Percentiles rank a stretch among this genome's conserved stretches.
These are phyloP conservation scores for Alopecurus myosuroides DNA, from an alignment of 176 grass and related monocot genomes.

Conservation along the genomic window DNA sequence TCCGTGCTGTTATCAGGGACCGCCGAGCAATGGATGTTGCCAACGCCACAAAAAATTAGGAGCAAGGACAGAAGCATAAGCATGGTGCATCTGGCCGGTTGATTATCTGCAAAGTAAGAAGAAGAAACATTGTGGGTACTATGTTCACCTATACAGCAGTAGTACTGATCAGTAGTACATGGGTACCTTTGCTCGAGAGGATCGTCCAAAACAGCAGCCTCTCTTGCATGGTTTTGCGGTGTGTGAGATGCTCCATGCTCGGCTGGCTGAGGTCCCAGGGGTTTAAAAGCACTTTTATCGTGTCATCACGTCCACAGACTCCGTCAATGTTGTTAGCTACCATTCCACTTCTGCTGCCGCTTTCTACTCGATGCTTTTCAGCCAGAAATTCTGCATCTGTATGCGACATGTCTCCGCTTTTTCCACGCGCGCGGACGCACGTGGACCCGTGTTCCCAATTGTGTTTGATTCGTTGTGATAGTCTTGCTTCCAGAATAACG, in stretches of 20 bases:
- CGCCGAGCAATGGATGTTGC: not conserved
- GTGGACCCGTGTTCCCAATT: too few relatives aligned
- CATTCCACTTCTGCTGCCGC: too few relatives aligned
- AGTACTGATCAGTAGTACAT: not conserved
- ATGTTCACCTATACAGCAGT: not conserved
- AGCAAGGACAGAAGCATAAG: not conserved
- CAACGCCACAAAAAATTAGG: not conserved
- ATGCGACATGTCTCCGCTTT: too few relatives aligned
- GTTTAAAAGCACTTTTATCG: not conserved
- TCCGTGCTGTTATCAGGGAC: not conserved
- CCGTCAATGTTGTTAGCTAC: too few relatives aligned
- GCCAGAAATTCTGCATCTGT: too few relatives aligned
- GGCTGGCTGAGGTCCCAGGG: not conserved
- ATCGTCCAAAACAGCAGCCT: not conserved
- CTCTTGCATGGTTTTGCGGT: not conserved
- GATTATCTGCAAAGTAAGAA: not conserved
- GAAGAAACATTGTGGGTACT: not conserved
- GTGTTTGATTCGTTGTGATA: too few relatives aligned
- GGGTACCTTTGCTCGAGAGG: not conserved
- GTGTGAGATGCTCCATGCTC: not conserved
- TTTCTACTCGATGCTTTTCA: too few relatives aligned
- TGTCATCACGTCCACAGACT: too few relatives aligned
- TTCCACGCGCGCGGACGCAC: too few relatives aligned
- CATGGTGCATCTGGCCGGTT: not conserved
- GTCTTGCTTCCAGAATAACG: too few relatives aligned